Evolutionary conservation across 495 filamentous ascomycete genomes (phyloP).

Genomic region (Thozetella sp.): DNA sequence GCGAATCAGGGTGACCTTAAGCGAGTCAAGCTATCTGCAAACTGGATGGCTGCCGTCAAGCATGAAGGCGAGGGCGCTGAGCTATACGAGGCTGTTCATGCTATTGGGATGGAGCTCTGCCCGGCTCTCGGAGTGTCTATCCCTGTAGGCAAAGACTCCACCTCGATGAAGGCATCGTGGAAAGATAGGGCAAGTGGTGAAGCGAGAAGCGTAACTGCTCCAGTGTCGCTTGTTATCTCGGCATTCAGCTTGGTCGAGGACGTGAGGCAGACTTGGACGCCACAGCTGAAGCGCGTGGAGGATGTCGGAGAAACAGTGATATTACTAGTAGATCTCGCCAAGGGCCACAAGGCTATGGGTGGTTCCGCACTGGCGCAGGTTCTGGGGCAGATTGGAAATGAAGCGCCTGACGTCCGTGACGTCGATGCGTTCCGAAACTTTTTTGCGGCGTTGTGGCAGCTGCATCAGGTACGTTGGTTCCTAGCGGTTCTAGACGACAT

Average conservation of each 20-base stretch:
- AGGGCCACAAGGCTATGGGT: constrained; percentile 76
- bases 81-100: constrained; percentile 92
- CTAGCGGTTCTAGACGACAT: not conserved
- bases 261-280: constrained; percentile 88
- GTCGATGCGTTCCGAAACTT: constrained; percentile 82
- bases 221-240: constrained; percentile 86
- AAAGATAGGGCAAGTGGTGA: constrained; percentile 61
- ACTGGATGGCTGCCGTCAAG: constrained; percentile 97
- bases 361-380: constrained; percentile 93
- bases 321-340: constrained; percentile 87
- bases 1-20: constrained; percentile 47
- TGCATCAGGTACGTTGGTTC: constrained; percentile 50
- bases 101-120: constrained; percentile 84
- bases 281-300: constrained; percentile 76
- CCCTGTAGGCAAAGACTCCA: constrained; percentile 96
- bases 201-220: constrained; percentile 86
- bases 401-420: constrained; percentile 84
- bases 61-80: constrained; percentile 94
- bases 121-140: constrained; percentile 86
- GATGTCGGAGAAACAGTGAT: constrained; percentile 89
- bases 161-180: constrained; percentile 99
- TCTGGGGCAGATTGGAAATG: constrained; percentile 82
- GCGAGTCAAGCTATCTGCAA: constrained; percentile 85
- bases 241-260: constrained; percentile 84
- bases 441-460: constrained; percentile 85